These are phyloP conservation scores for Pyrus communis DNA, from an alignment of 306 rosid genomes.

Conservation along the genomic window DNA sequence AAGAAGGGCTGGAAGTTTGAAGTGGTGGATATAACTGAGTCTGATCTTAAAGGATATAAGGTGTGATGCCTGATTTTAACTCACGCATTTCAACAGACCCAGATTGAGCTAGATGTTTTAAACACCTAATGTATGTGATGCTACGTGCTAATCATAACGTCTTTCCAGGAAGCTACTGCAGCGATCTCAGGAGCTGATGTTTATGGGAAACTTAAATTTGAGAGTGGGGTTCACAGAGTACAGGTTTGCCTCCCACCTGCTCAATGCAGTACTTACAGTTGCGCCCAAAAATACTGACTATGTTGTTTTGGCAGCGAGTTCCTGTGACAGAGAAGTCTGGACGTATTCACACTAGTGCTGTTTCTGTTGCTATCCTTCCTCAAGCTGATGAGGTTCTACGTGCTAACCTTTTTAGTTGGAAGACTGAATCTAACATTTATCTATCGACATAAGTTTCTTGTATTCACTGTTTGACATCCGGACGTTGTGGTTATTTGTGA, in stretches of 20 bases:
- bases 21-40: slow-evolving; percentile 64
- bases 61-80: slow-evolving; percentile 25
- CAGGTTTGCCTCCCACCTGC: slow-evolving; percentile 52
- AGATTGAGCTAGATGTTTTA: no score
- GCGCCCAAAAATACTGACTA: slow-evolving; percentile 6
- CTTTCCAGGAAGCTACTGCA: slow-evolving; percentile 76
- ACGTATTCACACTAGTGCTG: slow-evolving; percentile 93
- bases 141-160: background rate
- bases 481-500: background rate
- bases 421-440: background rate
- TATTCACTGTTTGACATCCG: background rate
- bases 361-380: slow-evolving; percentile 94
- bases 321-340: slow-evolving; percentile 91
- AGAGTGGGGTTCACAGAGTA: slow-evolving; percentile 92
- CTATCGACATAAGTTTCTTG: background rate
- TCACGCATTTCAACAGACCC: background rate
- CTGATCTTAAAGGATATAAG: slow-evolving; percentile 82
- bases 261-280: slow-evolving; percentile 2
- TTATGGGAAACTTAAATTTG: slow-evolving; percentile 88
- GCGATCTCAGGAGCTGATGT: slow-evolving; percentile 72
- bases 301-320: slow-evolving; percentile 53
- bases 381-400: slow-evolving; percentile 90
- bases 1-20: slow-evolving; percentile 81
- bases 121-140: background rate
- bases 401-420: slow-evolving; percentile 12